These are phyloP conservation scores for Colletotrichum phormii DNA, from an alignment of 2,329 filamentous ascomycete genomes.

Conservation along the genomic window DNA sequence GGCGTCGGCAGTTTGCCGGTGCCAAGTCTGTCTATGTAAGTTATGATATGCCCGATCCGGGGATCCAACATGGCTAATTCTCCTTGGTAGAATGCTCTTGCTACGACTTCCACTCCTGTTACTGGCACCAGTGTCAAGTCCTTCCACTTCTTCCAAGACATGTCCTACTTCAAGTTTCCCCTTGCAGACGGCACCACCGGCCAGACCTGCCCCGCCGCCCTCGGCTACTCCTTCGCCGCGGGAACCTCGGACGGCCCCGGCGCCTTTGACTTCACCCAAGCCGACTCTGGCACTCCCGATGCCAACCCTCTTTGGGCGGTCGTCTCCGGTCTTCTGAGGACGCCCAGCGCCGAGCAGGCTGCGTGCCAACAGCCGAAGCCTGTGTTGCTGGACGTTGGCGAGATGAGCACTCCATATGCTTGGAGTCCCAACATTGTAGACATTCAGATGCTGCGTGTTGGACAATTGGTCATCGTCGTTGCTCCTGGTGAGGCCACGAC, in stretches of 20 bases:
- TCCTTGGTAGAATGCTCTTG: conserved; percentile 64
- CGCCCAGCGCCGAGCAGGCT: conserved; percentile 76
- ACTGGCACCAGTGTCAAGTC: conserved; percentile 77
- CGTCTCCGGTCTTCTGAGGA: conserved; percentile 78
- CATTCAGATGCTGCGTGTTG: conserved; percentile 85
- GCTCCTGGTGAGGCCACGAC: conserved; percentile 90
- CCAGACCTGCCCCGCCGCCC: conserved; percentile 84
- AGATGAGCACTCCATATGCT: conserved; percentile 79
- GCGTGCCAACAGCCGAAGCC: conserved; percentile 85
- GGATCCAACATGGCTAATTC: conserved; percentile 39
- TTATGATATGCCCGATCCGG: conserved; percentile 37
- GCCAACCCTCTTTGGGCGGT: conserved; percentile 81
- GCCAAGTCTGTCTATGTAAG: conserved; percentile 60
- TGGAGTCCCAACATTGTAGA: conserved; percentile 96
- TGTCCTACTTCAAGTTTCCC: conserved; percentile 79
- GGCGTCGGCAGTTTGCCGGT: conserved; percentile 75
- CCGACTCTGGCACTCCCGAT: conserved; percentile 76
- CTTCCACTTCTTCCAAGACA: conserved; percentile 87
- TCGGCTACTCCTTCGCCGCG: conserved; percentile 93
- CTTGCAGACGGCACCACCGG: conserved; percentile 79
- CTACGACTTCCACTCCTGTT: conserved; percentile 60
- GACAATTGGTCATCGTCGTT: conserved; percentile 85
- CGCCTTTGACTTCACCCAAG: conserved; percentile 93
- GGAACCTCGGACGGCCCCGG: conserved; percentile 94
- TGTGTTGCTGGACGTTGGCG: conserved; percentile 88